Percentiles rank a stretch among this genome's conserved stretches.
These are phyloP conservation scores for Borealophlyctis nickersoniae DNA, from an alignment of 192 early-diverging fungal genomes.

Conservation along the genomic window DNA sequence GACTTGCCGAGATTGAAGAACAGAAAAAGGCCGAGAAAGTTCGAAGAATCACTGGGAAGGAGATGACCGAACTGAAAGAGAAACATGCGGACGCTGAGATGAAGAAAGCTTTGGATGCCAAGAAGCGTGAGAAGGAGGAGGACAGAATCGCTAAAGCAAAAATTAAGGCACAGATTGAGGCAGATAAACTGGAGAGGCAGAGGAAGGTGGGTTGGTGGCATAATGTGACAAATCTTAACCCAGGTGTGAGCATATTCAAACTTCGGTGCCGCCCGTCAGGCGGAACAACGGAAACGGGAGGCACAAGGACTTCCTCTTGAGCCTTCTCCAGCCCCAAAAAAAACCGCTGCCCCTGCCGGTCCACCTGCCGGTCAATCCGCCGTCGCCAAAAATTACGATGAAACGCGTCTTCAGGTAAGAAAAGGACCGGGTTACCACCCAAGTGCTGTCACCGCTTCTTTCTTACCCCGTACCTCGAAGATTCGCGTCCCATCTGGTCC, in stretches of 20 bases:
- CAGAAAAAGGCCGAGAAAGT: conserved; percentile 67
- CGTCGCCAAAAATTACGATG: conserved; percentile 64
- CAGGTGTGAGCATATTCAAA: conserved; percentile 5
- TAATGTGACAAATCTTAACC: conserved; percentile 4
- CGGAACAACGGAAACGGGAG: conserved; percentile 34
- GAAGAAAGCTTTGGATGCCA: conserved; percentile 65
- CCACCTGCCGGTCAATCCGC: conserved; percentile 30
- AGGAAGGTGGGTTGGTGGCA: conserved; percentile 50
- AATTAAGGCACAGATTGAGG: conserved; percentile 76
- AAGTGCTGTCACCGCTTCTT: not conserved
- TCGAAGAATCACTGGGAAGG: conserved; percentile 67
- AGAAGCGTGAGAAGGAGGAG: conserved; percentile 74
- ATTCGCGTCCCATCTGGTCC: conserved; percentile 57
- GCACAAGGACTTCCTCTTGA: conserved; percentile 28
- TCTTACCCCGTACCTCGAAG: conserved; percentile 23
- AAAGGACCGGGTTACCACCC: too few species aligned
- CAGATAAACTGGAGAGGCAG: conserved; percentile 68
- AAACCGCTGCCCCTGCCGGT: conserved; percentile 30
- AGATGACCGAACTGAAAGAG: conserved; percentile 65
- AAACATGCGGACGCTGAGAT: conserved; percentile 70
- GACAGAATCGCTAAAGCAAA: conserved; percentile 71
- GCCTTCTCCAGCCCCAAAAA: conserved; percentile 19
- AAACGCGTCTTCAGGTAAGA: conserved; percentile 69
- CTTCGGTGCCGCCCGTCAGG: conserved; percentile 8
- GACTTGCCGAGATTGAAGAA: conserved; percentile 61